phyloP scores from a whole-genome alignment of 371 early-diverging fungal genomes.

The Mycotypha africana region DNA sequence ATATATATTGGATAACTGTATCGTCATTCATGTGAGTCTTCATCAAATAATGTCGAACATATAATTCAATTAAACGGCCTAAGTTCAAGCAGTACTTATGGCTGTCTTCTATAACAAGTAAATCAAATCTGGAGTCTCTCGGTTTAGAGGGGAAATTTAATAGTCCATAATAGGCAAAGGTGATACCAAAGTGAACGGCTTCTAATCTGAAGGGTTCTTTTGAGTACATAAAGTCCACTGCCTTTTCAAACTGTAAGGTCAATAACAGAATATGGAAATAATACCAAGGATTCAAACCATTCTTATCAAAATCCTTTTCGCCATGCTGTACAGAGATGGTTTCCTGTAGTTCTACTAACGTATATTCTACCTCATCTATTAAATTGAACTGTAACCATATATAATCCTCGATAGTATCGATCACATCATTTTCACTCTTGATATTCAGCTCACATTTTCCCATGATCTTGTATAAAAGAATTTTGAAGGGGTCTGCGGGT shows the following conservation, averaged over 20 bases:
- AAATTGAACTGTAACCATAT: slow-evolving; percentile 75
- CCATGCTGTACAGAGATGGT: slow-evolving; percentile 54
- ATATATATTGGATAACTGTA: slow-evolving; percentile 63
- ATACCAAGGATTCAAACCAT: slow-evolving; percentile 62
- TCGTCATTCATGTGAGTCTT: slow-evolving; percentile 30
- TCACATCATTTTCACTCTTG: slow-evolving; percentile 56
- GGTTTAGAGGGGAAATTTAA: slow-evolving; percentile 62
- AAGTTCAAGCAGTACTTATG: slow-evolving; percentile 47
- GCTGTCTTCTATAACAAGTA: slow-evolving; percentile 17
- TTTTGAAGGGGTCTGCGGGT: slow-evolving; percentile 79
- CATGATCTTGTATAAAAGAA: slow-evolving; percentile 79
- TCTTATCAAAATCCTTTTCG: slow-evolving; percentile 57
- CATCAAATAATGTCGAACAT: slow-evolving; percentile 43
- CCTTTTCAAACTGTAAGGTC: slow-evolving; percentile 88
- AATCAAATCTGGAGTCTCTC: slow-evolving; percentile 12
- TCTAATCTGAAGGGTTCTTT: slow-evolving; percentile 62
- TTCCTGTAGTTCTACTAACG: slow-evolving; percentile 59
- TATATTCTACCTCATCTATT: slow-evolving; percentile 64
- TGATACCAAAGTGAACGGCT: slow-evolving; percentile 88
- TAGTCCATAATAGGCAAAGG: slow-evolving; percentile 71
- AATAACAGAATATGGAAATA: slow-evolving; percentile 82
- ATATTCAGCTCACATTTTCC: slow-evolving; percentile 79
- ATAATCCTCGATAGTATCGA: slow-evolving; percentile 76
- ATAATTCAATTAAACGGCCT: slow-evolving; percentile 54
- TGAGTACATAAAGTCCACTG: slow-evolving; percentile 64